These are phyloP conservation scores for Podila epigama DNA, from an alignment of 192 early-diverging fungal genomes.

Conservation along the genomic window DNA sequence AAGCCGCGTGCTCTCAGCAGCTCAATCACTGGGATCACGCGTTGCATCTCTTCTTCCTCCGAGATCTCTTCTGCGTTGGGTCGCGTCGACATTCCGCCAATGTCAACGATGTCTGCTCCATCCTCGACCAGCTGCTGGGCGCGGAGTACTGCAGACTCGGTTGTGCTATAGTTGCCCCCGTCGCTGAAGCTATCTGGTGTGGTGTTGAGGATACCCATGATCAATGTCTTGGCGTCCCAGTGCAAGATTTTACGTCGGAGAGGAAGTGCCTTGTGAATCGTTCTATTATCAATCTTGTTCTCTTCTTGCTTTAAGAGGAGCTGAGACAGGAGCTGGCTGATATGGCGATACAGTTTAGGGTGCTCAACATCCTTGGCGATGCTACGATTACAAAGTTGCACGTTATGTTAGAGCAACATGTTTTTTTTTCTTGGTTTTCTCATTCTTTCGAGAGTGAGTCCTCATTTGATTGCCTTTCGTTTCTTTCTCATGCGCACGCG, in stretches of 20 bases:
- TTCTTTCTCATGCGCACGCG: neutral
- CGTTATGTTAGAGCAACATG: too few species aligned
- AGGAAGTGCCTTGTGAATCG: slow-evolving; percentile 64
- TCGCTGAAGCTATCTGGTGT: slow-evolving; percentile 98
- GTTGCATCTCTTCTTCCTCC: slow-evolving; percentile 73
- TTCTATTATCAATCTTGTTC: slow-evolving; percentile 30
- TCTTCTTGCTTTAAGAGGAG: slow-evolving; percentile 56
- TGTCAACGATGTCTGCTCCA: slow-evolving; percentile 93
- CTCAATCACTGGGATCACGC: slow-evolving; percentile 89
- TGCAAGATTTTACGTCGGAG: slow-evolving; percentile 59
- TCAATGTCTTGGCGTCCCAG: slow-evolving; percentile 72
- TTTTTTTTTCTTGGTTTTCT: too few species aligned
- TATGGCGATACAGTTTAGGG: slow-evolving; percentile 84
- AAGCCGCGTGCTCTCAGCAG: slow-evolving; percentile 68
- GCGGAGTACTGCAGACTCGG: slow-evolving; percentile 70
- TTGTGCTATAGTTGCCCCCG: slow-evolving; percentile 75
- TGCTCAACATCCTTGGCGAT: slow-evolving; percentile 91
- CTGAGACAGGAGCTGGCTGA: slow-evolving; percentile 72
- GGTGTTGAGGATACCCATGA: slow-evolving; percentile 98
- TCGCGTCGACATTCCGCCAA: slow-evolving; percentile 95
- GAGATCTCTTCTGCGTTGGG: slow-evolving; percentile 81
- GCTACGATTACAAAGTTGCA: slow-evolving; percentile 44
- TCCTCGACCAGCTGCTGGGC: slow-evolving; percentile 72
- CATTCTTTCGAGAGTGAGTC: neutral
- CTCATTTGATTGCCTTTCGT: neutral